Evolutionary conservation across 2,329 filamentous ascomycete species (phyloP).

Genomic region (Aplosporella prunicola): DNA sequence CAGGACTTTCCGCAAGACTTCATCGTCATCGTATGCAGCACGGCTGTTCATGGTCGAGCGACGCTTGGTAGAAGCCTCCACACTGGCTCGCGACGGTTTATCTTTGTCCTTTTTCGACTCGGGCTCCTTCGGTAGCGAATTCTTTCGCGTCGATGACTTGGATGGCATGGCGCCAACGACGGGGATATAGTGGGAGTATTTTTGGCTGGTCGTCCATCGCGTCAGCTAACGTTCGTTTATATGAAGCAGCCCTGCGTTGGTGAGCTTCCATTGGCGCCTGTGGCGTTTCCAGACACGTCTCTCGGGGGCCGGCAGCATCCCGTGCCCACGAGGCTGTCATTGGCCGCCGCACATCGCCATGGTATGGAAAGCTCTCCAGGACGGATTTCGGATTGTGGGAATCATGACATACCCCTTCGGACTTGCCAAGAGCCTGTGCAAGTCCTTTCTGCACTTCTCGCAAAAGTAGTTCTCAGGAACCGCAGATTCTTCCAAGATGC

Average conservation of each 20-base stretch:
- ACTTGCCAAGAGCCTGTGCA: slow-evolving; percentile 74
- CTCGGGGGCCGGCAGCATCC: neutral
- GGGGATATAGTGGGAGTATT: slow-evolving; percentile 55
- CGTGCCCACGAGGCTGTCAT: neutral
- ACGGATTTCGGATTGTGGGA: too few species aligned
- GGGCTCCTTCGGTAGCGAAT: slow-evolving; percentile 56
- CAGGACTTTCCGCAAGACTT: slow-evolving; percentile 77
- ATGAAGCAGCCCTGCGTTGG: neutral
- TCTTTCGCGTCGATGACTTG: slow-evolving; percentile 48
- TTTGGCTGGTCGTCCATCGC: slow-evolving; percentile 38
- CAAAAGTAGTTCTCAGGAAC: slow-evolving; percentile 92
- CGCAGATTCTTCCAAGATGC: slow-evolving; percentile 87
- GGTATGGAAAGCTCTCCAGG: neutral
- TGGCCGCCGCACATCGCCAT: neutral
- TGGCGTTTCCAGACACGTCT: slow-evolving; percentile 6
- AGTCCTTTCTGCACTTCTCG: slow-evolving; percentile 83
- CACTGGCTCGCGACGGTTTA: slow-evolving; percentile 45
- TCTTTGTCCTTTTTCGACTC: slow-evolving; percentile 44
- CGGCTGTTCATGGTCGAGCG: slow-evolving; percentile 97
- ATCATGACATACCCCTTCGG: slow-evolving; percentile 65
- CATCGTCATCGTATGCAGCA: slow-evolving; percentile 91
- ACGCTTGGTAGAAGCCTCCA: slow-evolving; percentile 61
- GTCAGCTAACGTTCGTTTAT: neutral
- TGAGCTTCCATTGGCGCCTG: slow-evolving; percentile 8
- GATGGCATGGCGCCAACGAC: slow-evolving; percentile 42